Percentiles rank a stretch among this genome's conserved stretches.
These are phyloP conservation scores for Epichloe gansuensis DNA, from an alignment of 2,329 filamentous ascomycete genomes.

Conservation along the genomic window DNA sequence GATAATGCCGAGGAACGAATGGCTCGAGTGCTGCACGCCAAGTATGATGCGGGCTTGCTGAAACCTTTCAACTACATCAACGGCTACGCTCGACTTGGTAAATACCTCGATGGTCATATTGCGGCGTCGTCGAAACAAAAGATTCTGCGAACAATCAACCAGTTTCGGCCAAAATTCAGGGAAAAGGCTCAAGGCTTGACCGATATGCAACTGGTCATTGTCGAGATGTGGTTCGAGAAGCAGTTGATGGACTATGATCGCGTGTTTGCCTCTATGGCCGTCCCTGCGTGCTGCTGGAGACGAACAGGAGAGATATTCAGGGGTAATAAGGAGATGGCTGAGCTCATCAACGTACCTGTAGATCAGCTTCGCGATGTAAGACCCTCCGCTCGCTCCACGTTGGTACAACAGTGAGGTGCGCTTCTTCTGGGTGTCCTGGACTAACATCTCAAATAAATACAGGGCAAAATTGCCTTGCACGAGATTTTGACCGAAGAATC, in stretches of 20 bases:
- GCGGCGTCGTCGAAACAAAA: slow-evolving; percentile 73
- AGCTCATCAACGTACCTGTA: slow-evolving; percentile 85
- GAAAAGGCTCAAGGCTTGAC: slow-evolving; percentile 88
- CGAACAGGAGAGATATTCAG: slow-evolving; percentile 94
- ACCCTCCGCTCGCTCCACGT: not conserved
- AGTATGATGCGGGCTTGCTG: slow-evolving; percentile 87
- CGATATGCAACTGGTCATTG: slow-evolving; percentile 84
- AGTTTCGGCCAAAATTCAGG: slow-evolving; percentile 88
- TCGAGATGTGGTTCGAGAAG: slow-evolving; percentile 98
- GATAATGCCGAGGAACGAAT: slow-evolving; percentile 86
- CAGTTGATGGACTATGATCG: slow-evolving; percentile 96
- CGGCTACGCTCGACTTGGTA: slow-evolving; percentile 77
- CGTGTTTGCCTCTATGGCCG: slow-evolving; percentile 97
- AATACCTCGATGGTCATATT: slow-evolving; percentile 86
- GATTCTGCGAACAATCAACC: slow-evolving; percentile 80
- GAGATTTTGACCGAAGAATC: slow-evolving; percentile 94
- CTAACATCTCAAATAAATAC: not conserved
- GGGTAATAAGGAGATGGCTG: slow-evolving; percentile 97
- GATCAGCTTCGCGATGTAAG: slow-evolving; percentile 81
- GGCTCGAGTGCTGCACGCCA: slow-evolving; percentile 85
- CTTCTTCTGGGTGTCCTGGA: not conserved
- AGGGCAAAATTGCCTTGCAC: slow-evolving; percentile 91
- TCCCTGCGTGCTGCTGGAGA: slow-evolving; percentile 94
- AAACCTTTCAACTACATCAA: slow-evolving; percentile 98
- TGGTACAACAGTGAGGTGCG: not conserved